Evolutionary conservation across 2,329 filamentous ascomycete species (phyloP).

Genomic region (Hymenoscyphus linearis): DNA sequence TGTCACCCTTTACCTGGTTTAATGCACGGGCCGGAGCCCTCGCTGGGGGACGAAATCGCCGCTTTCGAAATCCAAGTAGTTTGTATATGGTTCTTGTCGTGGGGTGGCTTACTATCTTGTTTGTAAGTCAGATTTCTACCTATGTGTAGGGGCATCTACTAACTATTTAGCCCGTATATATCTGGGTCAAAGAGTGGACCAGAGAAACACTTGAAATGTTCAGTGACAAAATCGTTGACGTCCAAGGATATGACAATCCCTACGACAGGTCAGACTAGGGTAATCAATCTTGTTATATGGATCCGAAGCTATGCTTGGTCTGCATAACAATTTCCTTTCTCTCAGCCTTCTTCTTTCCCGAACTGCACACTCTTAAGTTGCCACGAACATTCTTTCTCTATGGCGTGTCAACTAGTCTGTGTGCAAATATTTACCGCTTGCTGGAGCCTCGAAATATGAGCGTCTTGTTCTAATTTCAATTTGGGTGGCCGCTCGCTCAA

Average conservation of each 20-base stretch:
- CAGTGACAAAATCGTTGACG: conserved; percentile 76
- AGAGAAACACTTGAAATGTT: conserved; percentile 68
- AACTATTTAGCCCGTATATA: conserved; percentile 65
- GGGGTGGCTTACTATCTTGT: conserved; percentile 74
- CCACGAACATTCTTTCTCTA: conserved; percentile 65
- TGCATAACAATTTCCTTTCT: not conserved
- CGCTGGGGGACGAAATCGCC: conserved; percentile 55
- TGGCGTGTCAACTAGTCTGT: conserved; percentile 95
- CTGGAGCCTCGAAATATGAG: conserved; percentile 33
- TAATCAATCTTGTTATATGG: too few species aligned
- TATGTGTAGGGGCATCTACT: too few species aligned
- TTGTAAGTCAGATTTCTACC: conserved; percentile 45
- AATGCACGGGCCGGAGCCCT: conserved; percentile 61
- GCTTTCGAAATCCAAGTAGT: conserved; percentile 72
- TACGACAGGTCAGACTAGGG: not conserved
- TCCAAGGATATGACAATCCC: conserved; percentile 52
- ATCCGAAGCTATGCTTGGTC: too few species aligned
- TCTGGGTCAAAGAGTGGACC: conserved; percentile 69
- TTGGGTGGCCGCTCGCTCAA: conserved; percentile 28
- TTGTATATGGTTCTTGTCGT: conserved; percentile 75
- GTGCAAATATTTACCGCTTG: conserved; percentile 65
- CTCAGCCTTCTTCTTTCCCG: not conserved
- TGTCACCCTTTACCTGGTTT: conserved; percentile 73
- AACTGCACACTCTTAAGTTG: conserved; percentile 93
- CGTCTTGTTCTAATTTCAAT: conserved; percentile 34